phyloP scores from a whole-genome alignment of 2,329 filamentous ascomycete genomes.

The Cercospora sp. region DNA sequence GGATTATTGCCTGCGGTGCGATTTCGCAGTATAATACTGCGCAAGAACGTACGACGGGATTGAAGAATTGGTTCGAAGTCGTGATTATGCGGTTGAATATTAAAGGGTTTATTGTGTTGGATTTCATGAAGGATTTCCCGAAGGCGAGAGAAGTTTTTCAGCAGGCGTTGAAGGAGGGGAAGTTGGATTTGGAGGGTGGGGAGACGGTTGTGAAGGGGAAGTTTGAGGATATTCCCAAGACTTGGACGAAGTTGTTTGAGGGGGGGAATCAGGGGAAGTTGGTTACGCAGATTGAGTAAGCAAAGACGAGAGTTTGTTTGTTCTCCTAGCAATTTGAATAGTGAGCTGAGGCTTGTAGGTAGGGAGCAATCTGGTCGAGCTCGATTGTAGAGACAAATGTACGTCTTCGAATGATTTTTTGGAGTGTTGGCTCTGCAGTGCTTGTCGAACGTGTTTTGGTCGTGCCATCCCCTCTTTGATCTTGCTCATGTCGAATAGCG shows the following conservation, averaged over 20 bases:
- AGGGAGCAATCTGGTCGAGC: neutral
- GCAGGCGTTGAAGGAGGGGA: constrained; percentile 46
- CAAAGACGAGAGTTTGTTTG: neutral
- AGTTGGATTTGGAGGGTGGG: constrained; percentile 46
- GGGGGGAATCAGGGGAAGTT: constrained; percentile 52
- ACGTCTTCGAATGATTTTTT: too few relatives aligned
- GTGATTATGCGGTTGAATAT: constrained; percentile 38
- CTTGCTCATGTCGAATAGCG: neutral
- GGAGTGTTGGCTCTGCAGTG: neutral
- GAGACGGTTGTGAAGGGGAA: constrained; percentile 51
- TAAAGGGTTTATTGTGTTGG: constrained; percentile 40
- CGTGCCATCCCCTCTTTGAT: neutral
- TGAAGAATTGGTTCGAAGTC: constrained; percentile 43
- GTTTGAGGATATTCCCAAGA: constrained; percentile 53
- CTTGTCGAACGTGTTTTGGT: neutral
- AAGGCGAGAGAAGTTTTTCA: constrained; percentile 25
- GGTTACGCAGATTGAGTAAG: constrained; percentile 41
- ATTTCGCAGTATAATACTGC: constrained; percentile 69
- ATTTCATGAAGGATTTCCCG: constrained; percentile 30
- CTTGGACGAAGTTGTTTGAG: constrained; percentile 51
- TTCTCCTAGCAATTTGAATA: too few relatives aligned
- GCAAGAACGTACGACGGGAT: constrained; percentile 40
- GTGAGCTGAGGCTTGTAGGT: neutral
- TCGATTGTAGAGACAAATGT: neutral
- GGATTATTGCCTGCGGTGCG: constrained; percentile 68